These are phyloP conservation scores for Friedmanniomyces simplex DNA, from an alignment of 495 filamentous ascomycete species.

Conservation along the genomic window DNA sequence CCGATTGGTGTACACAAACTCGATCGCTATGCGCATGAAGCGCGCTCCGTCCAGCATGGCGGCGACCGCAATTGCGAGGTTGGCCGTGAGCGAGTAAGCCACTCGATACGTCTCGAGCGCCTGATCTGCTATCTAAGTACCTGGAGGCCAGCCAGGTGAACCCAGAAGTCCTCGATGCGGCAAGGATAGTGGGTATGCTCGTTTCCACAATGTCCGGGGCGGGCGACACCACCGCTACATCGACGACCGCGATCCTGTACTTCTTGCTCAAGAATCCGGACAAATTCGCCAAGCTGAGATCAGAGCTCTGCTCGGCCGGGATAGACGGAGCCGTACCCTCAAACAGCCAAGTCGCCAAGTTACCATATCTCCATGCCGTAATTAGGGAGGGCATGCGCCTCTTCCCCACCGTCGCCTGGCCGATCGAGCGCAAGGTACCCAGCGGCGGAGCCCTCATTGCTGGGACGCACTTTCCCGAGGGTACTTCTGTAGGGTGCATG, in stretches of 20 bases:
- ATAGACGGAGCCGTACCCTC: slow-evolving; percentile 39
- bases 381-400: slow-evolving; percentile 4
- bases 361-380: slow-evolving; percentile 8
- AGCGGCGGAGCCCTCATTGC: slow-evolving; percentile 6
- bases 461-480: slow-evolving; percentile 1
- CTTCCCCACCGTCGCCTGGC: slow-evolving; percentile 4
- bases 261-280: slow-evolving; percentile 46
- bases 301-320: slow-evolving; percentile 27
- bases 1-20: background rate
- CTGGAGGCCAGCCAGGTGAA: background rate
- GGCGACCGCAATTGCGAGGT: background rate
- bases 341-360: slow-evolving; percentile 2
- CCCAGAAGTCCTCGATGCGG: background rate
- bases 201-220: slow-evolving; percentile 27
- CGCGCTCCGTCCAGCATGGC: background rate
- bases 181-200: background rate
- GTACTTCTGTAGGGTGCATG: slow-evolving; percentile 1
- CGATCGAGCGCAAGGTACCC: slow-evolving; percentile 1
- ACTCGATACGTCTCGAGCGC: background rate
- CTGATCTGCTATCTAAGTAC: background rate
- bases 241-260: slow-evolving; percentile 51
- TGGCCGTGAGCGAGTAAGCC: background rate
- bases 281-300: slow-evolving; percentile 36
- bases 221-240: slow-evolving; percentile 53
- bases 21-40: background rate